Evolutionary conservation across 163 green algal species (phyloP).

Genomic region (Trebouxiophyceae sp.): DNA sequence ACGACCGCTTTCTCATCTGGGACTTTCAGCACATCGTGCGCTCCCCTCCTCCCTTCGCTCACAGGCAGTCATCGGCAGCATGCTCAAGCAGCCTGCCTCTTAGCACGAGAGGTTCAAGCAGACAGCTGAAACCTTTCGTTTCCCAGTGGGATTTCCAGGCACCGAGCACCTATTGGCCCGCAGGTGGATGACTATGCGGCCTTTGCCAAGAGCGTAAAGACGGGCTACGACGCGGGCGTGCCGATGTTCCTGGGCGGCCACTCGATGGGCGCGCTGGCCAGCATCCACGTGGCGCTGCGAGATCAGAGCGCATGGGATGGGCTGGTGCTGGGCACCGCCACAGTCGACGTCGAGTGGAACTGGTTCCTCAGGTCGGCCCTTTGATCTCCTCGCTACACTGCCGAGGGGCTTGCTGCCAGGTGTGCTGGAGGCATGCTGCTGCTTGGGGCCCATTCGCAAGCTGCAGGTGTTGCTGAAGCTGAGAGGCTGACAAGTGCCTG

Average conservation of each 20-base stretch:
- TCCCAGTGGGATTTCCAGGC: too few species aligned
- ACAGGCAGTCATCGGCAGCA: too few species aligned
- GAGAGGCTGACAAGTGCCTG: background rate
- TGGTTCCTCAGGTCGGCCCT: slow-evolving; percentile 47
- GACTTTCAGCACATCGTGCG: slow-evolving; percentile 39
- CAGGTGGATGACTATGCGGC: slow-evolving; percentile 47
- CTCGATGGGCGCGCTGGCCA: slow-evolving; percentile 61
- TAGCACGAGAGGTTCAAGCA: too few species aligned
- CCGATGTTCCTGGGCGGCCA: slow-evolving; percentile 58
- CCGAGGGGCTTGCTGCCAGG: too few species aligned
- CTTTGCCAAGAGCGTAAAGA: slow-evolving; percentile 6
- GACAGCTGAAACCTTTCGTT: too few species aligned
- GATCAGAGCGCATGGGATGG: slow-evolving; percentile 34
- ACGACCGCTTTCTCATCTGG: slow-evolving; percentile 21
- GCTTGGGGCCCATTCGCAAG: too few species aligned
- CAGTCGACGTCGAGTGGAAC: slow-evolving; percentile 66
- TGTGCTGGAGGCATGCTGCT: too few species aligned
- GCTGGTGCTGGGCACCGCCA: slow-evolving; percentile 53
- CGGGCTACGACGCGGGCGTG: background rate
- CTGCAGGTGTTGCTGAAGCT: background rate
- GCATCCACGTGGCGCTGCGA: slow-evolving; percentile 22
- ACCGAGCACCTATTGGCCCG: too few species aligned
- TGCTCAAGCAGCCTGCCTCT: too few species aligned
- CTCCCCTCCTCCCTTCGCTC: too few species aligned
- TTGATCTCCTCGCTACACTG: too few species aligned